Percentiles rank a stretch among this genome's conserved stretches.
Conservation (phyloP, 495 filamentous ascomycete species). For the Daldinia childiae region DNA sequence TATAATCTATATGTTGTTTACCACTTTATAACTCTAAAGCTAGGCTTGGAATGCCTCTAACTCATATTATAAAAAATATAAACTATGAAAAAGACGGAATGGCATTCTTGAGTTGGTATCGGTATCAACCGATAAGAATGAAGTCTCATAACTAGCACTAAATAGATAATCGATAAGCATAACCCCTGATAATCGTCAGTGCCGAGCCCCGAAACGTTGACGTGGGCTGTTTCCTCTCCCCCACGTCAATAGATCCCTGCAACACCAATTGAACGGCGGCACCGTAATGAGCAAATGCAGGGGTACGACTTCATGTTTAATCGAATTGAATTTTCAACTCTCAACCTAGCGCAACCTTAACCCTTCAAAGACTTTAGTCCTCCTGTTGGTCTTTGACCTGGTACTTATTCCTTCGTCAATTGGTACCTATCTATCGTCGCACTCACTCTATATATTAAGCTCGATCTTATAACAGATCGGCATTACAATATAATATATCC, state of each 20-base stretch:
- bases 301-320: neutral
- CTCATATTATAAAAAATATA: neutral
- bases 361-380: conserved; percentile 2
- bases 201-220: conserved; percentile 20
- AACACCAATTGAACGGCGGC: conserved; percentile 11
- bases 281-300: neutral
- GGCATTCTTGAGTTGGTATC: neutral
- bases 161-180: neutral
- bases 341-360: conserved; percentile 16
- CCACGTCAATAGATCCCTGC: conserved; percentile 20
- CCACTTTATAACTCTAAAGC: too few species aligned
- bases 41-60: too few species aligned
- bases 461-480: neutral
- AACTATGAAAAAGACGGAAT: neutral
- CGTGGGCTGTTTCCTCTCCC: conserved; percentile 29
- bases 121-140: neutral
- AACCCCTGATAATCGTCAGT: conserved; percentile 1
- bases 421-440: neutral
- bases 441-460: neutral
- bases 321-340: conserved; percentile 8
- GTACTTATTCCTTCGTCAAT: neutral
- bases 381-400: neutral
- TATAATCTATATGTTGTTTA: too few species aligned
- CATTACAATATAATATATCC: neutral
- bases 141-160: too few species aligned